Percentiles rank a stretch among this genome's conserved stretches.
Conservation (phyloP, 2,329 filamentous ascomycete species). For the Plectosphaerella plurivora region DNA sequence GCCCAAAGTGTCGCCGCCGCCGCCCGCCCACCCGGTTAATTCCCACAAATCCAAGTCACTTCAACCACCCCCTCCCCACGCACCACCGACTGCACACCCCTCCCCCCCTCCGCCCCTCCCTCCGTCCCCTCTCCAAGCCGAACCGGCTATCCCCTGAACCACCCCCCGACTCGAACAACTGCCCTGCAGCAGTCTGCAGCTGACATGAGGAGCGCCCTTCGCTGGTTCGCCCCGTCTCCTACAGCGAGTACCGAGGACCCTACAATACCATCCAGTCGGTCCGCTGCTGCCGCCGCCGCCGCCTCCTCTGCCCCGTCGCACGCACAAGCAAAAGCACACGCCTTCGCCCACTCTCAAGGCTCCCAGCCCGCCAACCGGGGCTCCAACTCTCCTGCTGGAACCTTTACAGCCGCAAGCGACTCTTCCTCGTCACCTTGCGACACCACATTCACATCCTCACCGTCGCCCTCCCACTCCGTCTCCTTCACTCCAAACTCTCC, state of each 20-base stretch:
- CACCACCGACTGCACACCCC: background rate
- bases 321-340: constrained; percentile 1
- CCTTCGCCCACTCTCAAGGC: constrained; percentile 2
- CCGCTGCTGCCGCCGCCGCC: constrained; percentile 18
- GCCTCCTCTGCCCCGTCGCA: constrained; percentile 1
- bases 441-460: constrained; percentile 15
- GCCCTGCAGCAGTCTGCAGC: constrained; percentile 4
- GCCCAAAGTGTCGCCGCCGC: background rate
- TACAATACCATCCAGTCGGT: constrained; percentile 14
- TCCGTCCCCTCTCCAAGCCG: too few species aligned
- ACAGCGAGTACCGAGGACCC: constrained; percentile 16
- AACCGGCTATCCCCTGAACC: background rate
- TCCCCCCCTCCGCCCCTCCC: too few species aligned
- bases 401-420: background rate
- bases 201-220: constrained; percentile 15
- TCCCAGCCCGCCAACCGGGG: background rate
- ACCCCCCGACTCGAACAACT: background rate
- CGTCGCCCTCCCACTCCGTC: constrained; percentile 22
- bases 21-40: background rate
- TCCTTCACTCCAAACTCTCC: constrained; percentile 31
- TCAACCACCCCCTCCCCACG: background rate
- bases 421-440: constrained; percentile 8
- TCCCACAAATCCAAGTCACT: background rate
- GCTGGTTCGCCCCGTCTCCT: constrained; percentile 9
- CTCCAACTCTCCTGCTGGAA: background rate